phyloP scores from a whole-genome alignment of 441 rosid species.

The Brassica balearica region DNA sequence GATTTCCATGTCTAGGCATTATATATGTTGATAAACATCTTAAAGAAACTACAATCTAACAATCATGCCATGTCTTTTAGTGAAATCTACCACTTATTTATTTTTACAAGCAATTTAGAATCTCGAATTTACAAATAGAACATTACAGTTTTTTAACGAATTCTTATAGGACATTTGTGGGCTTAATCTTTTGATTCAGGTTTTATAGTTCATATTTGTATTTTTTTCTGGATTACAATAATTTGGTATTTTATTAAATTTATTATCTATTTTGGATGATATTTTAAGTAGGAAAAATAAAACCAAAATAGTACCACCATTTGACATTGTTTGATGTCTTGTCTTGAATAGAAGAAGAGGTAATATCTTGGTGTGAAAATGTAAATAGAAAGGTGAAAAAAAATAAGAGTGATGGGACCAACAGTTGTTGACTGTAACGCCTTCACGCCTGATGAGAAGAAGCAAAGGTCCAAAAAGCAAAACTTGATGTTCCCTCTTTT shows the following conservation, averaged over 20 bases:
- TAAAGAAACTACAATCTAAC: constrained; percentile 27
- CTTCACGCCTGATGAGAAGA: constrained; percentile 77
- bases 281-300: background rate
- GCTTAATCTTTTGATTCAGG: background rate
- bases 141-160: background rate
- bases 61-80: constrained; percentile 40
- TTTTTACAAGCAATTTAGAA: background rate
- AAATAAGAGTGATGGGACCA: constrained; percentile 42
- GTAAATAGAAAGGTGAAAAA: background rate
- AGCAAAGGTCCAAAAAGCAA: constrained; percentile 65
- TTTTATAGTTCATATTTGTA: background rate
- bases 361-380: constrained; percentile 29
- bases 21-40: constrained; percentile 9
- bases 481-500: constrained; percentile 56
- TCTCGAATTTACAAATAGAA: constrained; percentile 16
- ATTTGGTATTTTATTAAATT: background rate
- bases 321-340: background rate
- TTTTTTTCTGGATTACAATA: background rate
- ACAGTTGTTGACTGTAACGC: constrained; percentile 50
- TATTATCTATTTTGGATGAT: background rate
- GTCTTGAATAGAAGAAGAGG: constrained; percentile 13
- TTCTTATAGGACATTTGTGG: background rate
- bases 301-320: background rate
- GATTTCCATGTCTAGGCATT: constrained; percentile 32
- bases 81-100: constrained; percentile 14